Conservation (phyloP, 345 rosid genomes). For the Raphanus raphanistrum region DNA sequence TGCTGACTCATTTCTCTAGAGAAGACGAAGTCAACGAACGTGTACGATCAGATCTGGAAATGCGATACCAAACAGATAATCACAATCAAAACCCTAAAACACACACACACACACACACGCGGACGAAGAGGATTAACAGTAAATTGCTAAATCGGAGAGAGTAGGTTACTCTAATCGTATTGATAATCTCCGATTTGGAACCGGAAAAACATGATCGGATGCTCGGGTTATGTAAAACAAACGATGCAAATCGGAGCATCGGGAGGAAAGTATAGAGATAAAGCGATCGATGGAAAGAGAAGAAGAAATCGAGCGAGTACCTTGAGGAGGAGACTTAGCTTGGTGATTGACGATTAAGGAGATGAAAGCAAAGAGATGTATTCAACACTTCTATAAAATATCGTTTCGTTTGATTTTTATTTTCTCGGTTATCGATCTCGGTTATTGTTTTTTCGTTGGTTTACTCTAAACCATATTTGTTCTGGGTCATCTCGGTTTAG, state of each 20-base stretch:
- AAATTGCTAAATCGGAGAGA: slow-evolving; percentile 12
- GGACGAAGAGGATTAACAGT: background rate
- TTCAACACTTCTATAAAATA: background rate
- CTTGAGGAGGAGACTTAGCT: slow-evolving; percentile 20
- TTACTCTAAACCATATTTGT: background rate
- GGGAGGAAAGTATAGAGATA: background rate
- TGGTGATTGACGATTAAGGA: slow-evolving; percentile 17
- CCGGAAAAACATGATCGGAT: background rate
- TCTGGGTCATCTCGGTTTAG: background rate
- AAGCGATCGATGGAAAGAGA: background rate
- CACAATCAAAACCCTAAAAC: slow-evolving; percentile 2
- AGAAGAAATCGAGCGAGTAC: slow-evolving; percentile 14
- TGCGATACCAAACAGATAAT: slow-evolving; percentile 7
- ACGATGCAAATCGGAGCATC: slow-evolving; percentile 27
- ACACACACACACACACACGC: background rate
- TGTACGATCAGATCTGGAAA: slow-evolving; percentile 32
- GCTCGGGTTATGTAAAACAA: background rate
- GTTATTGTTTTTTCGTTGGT: background rate
- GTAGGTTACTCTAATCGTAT: background rate
- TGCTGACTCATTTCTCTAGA: slow-evolving; percentile 63
- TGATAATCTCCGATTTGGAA: background rate
- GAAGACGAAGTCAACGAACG: slow-evolving; percentile 30
- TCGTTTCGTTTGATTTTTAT: background rate
- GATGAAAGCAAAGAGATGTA: background rate
- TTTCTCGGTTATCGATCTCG: background rate